These are phyloP conservation scores for Uronychia setigera DNA, from an alignment of 73 alveolate genomes.

Conservation along the genomic window DNA sequence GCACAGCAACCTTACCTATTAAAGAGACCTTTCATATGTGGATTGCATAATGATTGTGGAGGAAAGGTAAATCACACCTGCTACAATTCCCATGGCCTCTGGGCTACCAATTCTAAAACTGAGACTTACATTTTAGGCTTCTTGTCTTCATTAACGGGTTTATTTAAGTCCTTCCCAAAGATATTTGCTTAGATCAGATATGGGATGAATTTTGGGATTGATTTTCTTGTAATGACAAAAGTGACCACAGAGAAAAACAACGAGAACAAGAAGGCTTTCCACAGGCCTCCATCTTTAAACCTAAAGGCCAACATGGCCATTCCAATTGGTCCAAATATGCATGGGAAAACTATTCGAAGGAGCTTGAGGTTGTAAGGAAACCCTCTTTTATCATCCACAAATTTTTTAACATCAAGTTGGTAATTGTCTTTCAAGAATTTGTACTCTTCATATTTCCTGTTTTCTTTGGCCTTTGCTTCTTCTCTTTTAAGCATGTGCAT, in stretches of 20 bases:
- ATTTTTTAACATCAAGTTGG: conserved; percentile 35
- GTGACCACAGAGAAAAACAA: conserved; percentile 11
- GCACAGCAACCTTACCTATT: conserved; percentile 62
- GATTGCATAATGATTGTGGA: conserved; percentile 67
- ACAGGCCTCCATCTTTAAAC: background rate
- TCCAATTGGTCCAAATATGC: conserved; percentile 26
- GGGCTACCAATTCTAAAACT: conserved; percentile 63
- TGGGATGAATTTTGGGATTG: conserved; percentile 23
- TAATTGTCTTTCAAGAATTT: conserved; percentile 3
- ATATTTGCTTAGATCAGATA: conserved; percentile 24
- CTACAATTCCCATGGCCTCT: conserved; percentile 96
- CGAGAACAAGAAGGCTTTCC: conserved; percentile 8
- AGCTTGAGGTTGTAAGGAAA: conserved; percentile 42
- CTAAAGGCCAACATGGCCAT: conserved; percentile 11
- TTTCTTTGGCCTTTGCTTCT: background rate
- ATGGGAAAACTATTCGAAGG: background rate
- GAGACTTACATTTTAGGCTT: conserved; percentile 62
- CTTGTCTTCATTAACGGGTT: conserved; percentile 50
- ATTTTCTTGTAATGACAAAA: background rate
- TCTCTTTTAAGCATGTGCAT: background rate
- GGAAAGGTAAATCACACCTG: conserved; percentile 86
- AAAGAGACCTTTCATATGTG: conserved; percentile 55
- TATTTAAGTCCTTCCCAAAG: conserved; percentile 67
- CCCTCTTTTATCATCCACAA: conserved; percentile 38
- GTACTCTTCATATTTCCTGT: background rate